Evolutionary conservation across 1,284 basidiomycete species (phyloP).

Genomic region (Amylostereum areolatum): DNA sequence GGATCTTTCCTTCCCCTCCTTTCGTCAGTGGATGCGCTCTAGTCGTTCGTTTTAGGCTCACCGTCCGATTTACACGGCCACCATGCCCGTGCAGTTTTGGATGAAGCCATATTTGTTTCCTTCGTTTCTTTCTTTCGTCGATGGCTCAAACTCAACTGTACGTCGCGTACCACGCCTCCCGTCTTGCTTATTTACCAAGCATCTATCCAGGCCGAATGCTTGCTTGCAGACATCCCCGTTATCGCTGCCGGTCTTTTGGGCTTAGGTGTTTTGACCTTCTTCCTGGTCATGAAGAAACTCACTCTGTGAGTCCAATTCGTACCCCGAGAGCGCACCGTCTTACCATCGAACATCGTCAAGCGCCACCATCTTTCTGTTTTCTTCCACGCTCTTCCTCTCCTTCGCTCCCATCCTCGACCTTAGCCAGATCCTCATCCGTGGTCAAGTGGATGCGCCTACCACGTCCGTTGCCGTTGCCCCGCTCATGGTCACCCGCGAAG

Average conservation of each 20-base stretch:
- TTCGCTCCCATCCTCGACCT: conserved; percentile 68
- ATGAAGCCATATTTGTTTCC: too few relatives aligned
- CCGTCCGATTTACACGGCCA: background rate
- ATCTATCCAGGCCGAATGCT: conserved; percentile 42
- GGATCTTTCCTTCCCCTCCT: background rate
- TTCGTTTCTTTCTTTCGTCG: too few relatives aligned
- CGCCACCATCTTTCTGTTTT: conserved; percentile 45
- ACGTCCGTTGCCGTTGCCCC: conserved; percentile 26
- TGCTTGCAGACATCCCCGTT: conserved; percentile 64
- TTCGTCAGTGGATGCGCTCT: conserved; percentile 1
- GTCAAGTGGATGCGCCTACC: conserved; percentile 22
- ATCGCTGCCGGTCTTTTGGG: conserved; percentile 61
- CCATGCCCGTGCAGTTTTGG: too few relatives aligned
- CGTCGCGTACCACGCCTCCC: background rate
- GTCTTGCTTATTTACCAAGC: background rate
- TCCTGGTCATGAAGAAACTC: conserved; percentile 51
- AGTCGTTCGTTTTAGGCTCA: conserved; percentile 4
- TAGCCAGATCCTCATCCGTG: conserved; percentile 43
- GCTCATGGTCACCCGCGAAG: conserved; percentile 51
- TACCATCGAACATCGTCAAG: conserved; percentile 24
- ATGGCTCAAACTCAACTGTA: too few relatives aligned
- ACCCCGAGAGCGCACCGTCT: background rate
- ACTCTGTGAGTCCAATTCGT: conserved; percentile 39
- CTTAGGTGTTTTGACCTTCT: conserved; percentile 58
- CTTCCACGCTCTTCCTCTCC: conserved; percentile 43